A percentile compares a stretch with the other conserved stretches of the same genome.
phyloP scores from a whole-genome alignment of 1,284 basidiomycete genomes.

The Ustilago vetiveriae region DNA sequence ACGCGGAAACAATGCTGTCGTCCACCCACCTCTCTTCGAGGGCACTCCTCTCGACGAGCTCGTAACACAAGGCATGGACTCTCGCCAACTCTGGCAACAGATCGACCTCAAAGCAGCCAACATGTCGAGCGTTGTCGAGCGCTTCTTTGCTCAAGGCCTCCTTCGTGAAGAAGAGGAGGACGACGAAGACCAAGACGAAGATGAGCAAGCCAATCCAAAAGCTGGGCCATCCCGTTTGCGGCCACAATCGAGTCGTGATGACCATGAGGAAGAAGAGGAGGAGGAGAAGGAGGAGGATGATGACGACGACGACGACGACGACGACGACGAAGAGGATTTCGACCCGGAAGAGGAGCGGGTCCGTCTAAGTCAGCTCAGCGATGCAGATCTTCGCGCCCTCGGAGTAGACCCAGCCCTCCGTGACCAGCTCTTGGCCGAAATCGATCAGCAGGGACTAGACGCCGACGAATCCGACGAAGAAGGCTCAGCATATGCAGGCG shows the following conservation, averaged over 20 bases:
- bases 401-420: conserved; percentile 51
- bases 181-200: conserved; percentile 61
- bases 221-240: conserved; percentile 19
- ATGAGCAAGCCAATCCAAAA: conserved; percentile 23
- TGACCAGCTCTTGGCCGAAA: conserved; percentile 35
- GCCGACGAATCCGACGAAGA: conserved; percentile 50
- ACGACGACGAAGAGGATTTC: conserved; percentile 54
- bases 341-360: conserved; percentile 28
- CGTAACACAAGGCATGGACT: conserved; percentile 82
- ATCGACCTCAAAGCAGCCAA: conserved; percentile 57
- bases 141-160: conserved; percentile 65
- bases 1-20: conserved; percentile 44
- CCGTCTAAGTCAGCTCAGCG: conserved; percentile 44
- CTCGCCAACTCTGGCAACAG: conserved; percentile 89
- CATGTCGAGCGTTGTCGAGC: conserved; percentile 49
- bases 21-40: conserved; percentile 69
- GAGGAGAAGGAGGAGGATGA: conserved; percentile 14
- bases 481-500: conserved; percentile 54
- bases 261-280: conserved; percentile 27
- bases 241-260: conserved; percentile 1
- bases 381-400: conserved; percentile 52
- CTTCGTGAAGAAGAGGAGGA: conserved; percentile 44
- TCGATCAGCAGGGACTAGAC: conserved; percentile 47
- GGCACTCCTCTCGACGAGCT: conserved; percentile 81
- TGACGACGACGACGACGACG: conserved; percentile 45